Evolutionary conservation across 441 rosid species (phyloP), one percentile per base, ranked within the genome.

Genomic region (Manihot esculenta): DNA sequence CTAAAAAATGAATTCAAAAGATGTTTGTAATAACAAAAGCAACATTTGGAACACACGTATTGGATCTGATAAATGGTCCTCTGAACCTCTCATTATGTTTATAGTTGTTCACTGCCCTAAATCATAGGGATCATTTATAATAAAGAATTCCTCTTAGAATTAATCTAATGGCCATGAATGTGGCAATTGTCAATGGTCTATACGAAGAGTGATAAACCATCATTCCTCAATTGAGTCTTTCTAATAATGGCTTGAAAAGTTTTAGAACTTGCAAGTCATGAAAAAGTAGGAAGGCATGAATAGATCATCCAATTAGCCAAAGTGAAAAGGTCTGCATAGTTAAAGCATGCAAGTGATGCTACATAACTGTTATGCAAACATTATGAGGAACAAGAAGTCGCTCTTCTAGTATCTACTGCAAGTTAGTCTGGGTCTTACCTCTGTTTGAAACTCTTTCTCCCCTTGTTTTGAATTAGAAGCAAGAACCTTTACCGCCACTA

Each of bases 391-490:
- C 33, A 44, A 24, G 64, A 55, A 61, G 63, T 35, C 27, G 11
- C 20, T 35, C 47, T 8, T 23, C 62, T 15, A 27, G 23, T 10
- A 24, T 26, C 23, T 14, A 26, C 54, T 51, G 44, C 26, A 24
- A 71, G 38, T 13, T 64, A 68, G 3, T 68, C 38, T 30, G 38
- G 48, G 69, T 33, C 69, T 71, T 83, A 92, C 98, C 97, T 96
- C 99, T 10, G 98, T 91, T 64, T 91, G 93, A 72, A 93, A 96
- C 85, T 96, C 99, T 82, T 59, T 91, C 69, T 93, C 97, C 70
- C 98, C 99, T 74, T 96, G 99, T 63, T 80, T 88, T 54, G 99
- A 96, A 80, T 88, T 77, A 66, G 97, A 84, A 76, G 97, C 97
- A 77, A 91, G 99, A 72, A 88, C 98, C 83, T 96, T 96, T 21